phyloP scores from a whole-genome alignment of 805 yeast genomes.

The Candida endomychidarum region DNA sequence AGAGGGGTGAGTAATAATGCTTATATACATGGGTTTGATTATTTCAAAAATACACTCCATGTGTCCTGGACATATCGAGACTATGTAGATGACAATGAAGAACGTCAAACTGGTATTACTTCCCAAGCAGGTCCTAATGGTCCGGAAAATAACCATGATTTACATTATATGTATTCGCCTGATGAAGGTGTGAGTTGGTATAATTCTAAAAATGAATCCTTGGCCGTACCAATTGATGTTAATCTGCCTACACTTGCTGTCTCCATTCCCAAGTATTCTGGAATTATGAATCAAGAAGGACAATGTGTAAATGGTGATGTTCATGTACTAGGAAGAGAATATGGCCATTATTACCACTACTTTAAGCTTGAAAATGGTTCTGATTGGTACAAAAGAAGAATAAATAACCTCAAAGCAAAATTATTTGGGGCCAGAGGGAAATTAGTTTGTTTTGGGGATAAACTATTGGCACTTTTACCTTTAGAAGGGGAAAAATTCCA shows the following conservation, averaged over 20 bases:
- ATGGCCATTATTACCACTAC: slow-evolving; percentile 17
- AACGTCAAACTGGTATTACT: slow-evolving; percentile 2
- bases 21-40: slow-evolving; percentile 20
- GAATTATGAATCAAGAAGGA: slow-evolving; percentile 23
- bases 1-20: slow-evolving; percentile 18
- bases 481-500: slow-evolving; percentile 4
- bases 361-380: slow-evolving; percentile 1
- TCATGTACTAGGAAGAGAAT: slow-evolving; percentile 18
- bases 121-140: slow-evolving; percentile 21
- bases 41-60: slow-evolving; percentile 11
- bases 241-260: slow-evolving; percentile 2
- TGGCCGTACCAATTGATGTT: slow-evolving; percentile 13
- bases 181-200: slow-evolving; percentile 19
- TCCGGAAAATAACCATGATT: slow-evolving; percentile 21
- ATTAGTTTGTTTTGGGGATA: not conserved
- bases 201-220: slow-evolving; percentile 10
- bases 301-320: slow-evolving; percentile 17
- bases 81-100: slow-evolving; percentile 17
- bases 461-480: slow-evolving; percentile 6
- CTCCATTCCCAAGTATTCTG: slow-evolving; percentile 14
- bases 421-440: slow-evolving; percentile 11
- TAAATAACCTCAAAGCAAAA: slow-evolving; percentile 2
- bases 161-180: slow-evolving; percentile 18
- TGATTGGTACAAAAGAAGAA: slow-evolving; percentile 7
- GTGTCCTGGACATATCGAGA: slow-evolving; percentile 21